These are phyloP conservation scores for Ustilago curta DNA, from an alignment of 1,284 basidiomycete species.

Conservation along the genomic window DNA sequence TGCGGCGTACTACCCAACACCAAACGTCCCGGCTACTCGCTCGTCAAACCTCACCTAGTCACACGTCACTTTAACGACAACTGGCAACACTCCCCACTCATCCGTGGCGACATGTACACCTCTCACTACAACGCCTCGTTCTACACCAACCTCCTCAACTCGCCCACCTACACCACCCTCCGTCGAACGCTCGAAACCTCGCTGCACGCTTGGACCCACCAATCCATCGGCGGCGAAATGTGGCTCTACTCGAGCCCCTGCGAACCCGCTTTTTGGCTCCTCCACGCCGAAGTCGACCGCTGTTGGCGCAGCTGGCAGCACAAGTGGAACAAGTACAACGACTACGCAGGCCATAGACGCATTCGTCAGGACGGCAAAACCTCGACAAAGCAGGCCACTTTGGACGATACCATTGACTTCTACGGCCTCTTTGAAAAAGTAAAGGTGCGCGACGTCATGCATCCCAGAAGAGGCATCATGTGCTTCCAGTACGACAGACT, in stretches of 20 bases:
- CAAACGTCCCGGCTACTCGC: constrained; percentile 15
- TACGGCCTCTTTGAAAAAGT: constrained; percentile 35
- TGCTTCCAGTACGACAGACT: constrained; percentile 38
- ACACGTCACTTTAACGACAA: constrained; percentile 39
- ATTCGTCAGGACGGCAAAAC: constrained; percentile 7
- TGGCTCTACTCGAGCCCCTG: constrained; percentile 24
- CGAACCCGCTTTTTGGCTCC: constrained; percentile 45
- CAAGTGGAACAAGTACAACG: constrained; percentile 3
- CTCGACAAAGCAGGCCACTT: background rate
- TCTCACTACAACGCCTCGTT: constrained; percentile 13
- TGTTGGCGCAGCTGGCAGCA: constrained; percentile 31
- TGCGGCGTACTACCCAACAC: constrained; percentile 36
- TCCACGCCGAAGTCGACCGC: constrained; percentile 39
- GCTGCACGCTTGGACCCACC: constrained; percentile 30
- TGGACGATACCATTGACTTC: constrained; percentile 38
- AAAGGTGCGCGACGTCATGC: constrained; percentile 42
- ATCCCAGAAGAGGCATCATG: constrained; percentile 41
- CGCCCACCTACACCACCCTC: constrained; percentile 15
- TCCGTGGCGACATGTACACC: constrained; percentile 42
- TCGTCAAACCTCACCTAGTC: constrained; percentile 36
- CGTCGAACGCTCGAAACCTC: constrained; percentile 16
- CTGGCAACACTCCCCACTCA: constrained; percentile 21
- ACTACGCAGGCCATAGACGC: constrained; percentile 19
- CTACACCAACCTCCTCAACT: constrained; percentile 4
- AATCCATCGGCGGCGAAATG: constrained; percentile 37